Base-by-base conservation (phyloP, 2,329 filamentous ascomycete species). In the Annulohypoxylon truncatum region DNA sequence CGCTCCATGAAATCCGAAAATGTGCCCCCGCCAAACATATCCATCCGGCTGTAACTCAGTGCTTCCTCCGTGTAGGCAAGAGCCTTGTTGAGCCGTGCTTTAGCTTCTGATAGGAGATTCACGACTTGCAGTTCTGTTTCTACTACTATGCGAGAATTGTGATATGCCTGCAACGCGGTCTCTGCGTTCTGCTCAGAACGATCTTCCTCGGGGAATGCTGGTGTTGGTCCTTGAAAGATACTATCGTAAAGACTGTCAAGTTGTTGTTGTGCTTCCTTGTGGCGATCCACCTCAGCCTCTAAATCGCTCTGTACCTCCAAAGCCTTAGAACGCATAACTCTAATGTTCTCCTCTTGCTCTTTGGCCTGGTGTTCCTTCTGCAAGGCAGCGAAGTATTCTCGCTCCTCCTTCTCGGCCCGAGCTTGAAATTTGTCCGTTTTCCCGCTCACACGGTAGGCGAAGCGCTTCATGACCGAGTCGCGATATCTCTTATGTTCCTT, bases 181-280 rank as follows among this genome's bases (percentile, higher is more conserved):
- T 77, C 70, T 18, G 80, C 74, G 1, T 73, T 73, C 4, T 75
- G 64, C 72, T 88, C 84, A 54, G 76, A 76, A 26, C 76, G 72
- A 61, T 88, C 85, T 71, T 88, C 85, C n/a, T 83, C 82, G 0
- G 84, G 83, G 24, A 85, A 83, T 0, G 80, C 82, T 0, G 83
- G 83, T 0, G 84, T 87, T 4, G 82, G 81, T 0, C 85, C 85
- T 8, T 78, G 75, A 71, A 89, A 89, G 64, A 89, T 82, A 53
- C 77, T 79, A n/a, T 82, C 73, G 73, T 88, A 88, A 2, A 88
- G 77, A 2, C 73, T 74, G 66, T 88, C 84, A 4, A 88, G 80
- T 18, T 85, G 80, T 2, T 66, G 64, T 70, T 85, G 81, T 2
- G 83, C 80, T 35, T 76, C 70, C 3, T 72, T 70, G 61, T 84